Base-by-base conservation (phyloP, 2,329 filamentous ascomycete genomes). In the Diaporthe aspalathi region DNA sequence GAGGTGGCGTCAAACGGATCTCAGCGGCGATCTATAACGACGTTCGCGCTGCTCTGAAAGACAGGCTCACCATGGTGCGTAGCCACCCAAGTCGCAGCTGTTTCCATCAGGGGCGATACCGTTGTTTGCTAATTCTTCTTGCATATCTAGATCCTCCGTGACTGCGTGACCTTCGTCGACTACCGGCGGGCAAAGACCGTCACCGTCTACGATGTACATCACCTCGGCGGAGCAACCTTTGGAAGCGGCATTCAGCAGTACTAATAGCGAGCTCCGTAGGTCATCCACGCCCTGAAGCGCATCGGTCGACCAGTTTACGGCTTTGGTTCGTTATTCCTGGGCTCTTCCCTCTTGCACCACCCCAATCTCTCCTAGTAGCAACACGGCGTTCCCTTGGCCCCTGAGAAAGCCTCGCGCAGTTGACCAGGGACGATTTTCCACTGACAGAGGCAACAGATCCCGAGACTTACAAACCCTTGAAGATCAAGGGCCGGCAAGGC, bases 1-100 rank as follows among this genome's bases (percentile, higher is more conserved):
- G 93, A 8, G 93, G 93, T 1, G 93, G 93, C 0, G 91, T 95
- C 0, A 94, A 94, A 78, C 85, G 93, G 0, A 94, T 95, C 11
- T 91, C 90, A 0, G 86, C 78, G 0, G 74, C 56, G 0, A 91
- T 94, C 3, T 95, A 95, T 76, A 84, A 90, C 0, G 90, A 93
- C 0, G 79, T 86, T 0, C 84, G 93, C 0, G 22, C 5, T 0
- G 88, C 84, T 0, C 67, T 95, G 1, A 88, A 85, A 27, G 72
- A 75, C 0, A 82, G 85, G 0, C 80, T 95, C 0, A 74, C 81
- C 6, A 73, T 74, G 35, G 89, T 91, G 81, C 43, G 81, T 68
- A 35, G 43, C 47, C 22, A 38, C 35, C 43, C 20, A 24, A 14
- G 22, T 16, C 32, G 45, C 27, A 24, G 27, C 17, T 20, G 9